Conservation (phyloP, 2,329 filamentous ascomycete species). For the Fusarium sp. region DNA sequence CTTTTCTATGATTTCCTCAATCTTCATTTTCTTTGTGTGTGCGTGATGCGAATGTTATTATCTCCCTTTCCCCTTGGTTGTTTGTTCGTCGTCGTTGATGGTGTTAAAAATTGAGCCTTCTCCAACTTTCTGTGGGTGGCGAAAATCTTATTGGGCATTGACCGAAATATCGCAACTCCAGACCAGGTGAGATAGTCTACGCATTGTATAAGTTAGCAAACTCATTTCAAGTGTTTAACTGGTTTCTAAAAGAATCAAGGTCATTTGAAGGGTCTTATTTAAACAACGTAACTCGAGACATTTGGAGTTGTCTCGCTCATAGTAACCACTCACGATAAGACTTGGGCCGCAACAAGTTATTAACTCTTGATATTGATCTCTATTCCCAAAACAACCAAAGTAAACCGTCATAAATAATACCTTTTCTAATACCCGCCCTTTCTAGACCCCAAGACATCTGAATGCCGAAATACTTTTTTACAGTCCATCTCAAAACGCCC, state of each 20-base stretch:
- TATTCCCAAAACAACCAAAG: conserved; percentile 3
- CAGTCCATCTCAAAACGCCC: conserved; percentile 20
- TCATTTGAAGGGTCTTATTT: neutral
- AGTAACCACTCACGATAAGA: neutral
- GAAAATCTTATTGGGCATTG: conserved; percentile 43
- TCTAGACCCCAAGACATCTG: neutral
- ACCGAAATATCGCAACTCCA: conserved; percentile 18
- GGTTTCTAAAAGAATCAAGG: neutral
- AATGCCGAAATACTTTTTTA: conserved; percentile 1
- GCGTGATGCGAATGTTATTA: neutral
- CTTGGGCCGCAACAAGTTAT: neutral
- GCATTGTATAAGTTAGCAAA: neutral
- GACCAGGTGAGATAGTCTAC: neutral
- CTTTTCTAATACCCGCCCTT: neutral
- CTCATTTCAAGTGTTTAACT: neutral
- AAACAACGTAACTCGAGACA: neutral
- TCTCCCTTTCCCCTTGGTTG: neutral
- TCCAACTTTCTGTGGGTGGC: conserved; percentile 41
- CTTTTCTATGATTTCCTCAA: conserved; percentile 58
- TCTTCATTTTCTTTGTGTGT: conserved; percentile 46
- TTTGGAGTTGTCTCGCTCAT: too few species aligned
- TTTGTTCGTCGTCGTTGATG: conserved; percentile 10
- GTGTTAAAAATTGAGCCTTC: conserved; percentile 39
- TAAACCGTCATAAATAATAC: conserved; percentile 1
- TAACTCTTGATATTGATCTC: conserved; percentile 10